Conservation (phyloP, 2,329 filamentous ascomycete genomes). For the Endoconidiophora laricicola region DNA sequence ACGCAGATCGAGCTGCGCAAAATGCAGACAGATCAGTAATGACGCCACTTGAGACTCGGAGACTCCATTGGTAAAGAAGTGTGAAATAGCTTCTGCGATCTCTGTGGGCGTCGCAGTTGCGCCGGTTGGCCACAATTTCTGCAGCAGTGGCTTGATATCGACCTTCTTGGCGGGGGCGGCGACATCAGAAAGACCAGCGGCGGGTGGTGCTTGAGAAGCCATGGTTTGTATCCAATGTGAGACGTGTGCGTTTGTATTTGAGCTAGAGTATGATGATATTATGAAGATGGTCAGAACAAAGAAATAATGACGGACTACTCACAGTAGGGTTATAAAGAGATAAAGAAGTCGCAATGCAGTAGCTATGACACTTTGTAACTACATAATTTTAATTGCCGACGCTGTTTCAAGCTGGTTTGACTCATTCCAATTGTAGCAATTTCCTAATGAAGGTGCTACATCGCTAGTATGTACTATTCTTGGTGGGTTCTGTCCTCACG, state of each 20-base stretch:
- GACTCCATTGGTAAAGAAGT: conserved; percentile 81
- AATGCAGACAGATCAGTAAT: conserved; percentile 79
- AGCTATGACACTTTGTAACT: neutral
- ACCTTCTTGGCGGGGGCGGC: conserved; percentile 17
- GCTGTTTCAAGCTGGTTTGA: neutral
- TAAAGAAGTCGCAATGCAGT: neutral
- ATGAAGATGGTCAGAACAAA: neutral
- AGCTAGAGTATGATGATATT: neutral
- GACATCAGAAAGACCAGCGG: conserved; percentile 13
- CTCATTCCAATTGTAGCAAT: neutral
- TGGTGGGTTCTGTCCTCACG: neutral
- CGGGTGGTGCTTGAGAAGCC: conserved; percentile 30
- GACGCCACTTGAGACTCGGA: conserved; percentile 80
- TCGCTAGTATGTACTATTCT: neutral
- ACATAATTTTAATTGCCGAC: neutral
- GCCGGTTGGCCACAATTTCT: conserved; percentile 49
- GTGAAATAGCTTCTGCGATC: conserved; percentile 75
- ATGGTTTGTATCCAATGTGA: neutral
- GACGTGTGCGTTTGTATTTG: neutral
- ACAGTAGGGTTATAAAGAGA: neutral
- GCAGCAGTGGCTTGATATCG: conserved; percentile 56
- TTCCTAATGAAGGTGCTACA: neutral
- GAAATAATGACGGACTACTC: neutral
- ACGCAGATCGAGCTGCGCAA: conserved; percentile 68
- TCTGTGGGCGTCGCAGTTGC: conserved; percentile 52